Evolutionary conservation across 2,329 filamentous ascomycete species (phyloP).

Genomic region (Teratosphaeria destructans): DNA sequence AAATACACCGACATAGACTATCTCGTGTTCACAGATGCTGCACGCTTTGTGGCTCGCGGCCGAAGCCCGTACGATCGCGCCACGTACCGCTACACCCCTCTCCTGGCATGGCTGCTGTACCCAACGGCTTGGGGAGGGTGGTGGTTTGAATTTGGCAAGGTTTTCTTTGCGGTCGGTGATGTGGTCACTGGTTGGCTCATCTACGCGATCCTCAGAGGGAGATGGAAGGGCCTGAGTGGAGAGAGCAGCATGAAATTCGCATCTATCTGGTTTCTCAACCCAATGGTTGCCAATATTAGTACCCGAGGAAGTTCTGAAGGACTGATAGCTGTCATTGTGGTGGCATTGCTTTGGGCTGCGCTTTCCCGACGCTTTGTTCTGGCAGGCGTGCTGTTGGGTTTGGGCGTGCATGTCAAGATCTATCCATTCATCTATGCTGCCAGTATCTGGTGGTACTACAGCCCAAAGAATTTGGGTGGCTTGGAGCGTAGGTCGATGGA

Average conservation of each 20-base stretch:
- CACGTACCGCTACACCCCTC: constrained; percentile 92
- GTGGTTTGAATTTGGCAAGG: constrained; percentile 78
- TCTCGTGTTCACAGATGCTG: constrained; percentile 91
- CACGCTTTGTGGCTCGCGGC: constrained; percentile 60
- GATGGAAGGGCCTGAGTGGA: constrained; percentile 32
- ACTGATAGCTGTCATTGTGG: constrained; percentile 72
- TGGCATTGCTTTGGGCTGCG: constrained; percentile 74
- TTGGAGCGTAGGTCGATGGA: neutral
- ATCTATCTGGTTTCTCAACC: constrained; percentile 87
- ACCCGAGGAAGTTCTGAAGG: constrained; percentile 92
- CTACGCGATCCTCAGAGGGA: constrained; percentile 39
- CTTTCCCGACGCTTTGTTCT: constrained; percentile 51
- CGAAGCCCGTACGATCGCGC: constrained; percentile 75
- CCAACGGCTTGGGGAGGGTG: constrained; percentile 57
- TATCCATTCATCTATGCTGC: constrained; percentile 94
- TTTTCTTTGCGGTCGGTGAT: constrained; percentile 74
- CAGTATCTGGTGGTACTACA: constrained; percentile 72
- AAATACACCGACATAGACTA: constrained; percentile 99
- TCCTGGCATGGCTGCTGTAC: constrained; percentile 81
- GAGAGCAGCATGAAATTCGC: constrained; percentile 62
- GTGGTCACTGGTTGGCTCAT: constrained; percentile 76
- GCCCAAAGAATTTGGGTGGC: constrained; percentile 24
- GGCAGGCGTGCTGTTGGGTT: constrained; percentile 65
- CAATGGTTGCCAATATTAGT: constrained; percentile 96
- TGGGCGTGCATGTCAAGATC: constrained; percentile 94